A percentile compares a stretch with the other conserved stretches of the same genome.
phyloP scores from a whole-genome alignment of 179 eudicot species.

The Spergularia azorica region DNA sequence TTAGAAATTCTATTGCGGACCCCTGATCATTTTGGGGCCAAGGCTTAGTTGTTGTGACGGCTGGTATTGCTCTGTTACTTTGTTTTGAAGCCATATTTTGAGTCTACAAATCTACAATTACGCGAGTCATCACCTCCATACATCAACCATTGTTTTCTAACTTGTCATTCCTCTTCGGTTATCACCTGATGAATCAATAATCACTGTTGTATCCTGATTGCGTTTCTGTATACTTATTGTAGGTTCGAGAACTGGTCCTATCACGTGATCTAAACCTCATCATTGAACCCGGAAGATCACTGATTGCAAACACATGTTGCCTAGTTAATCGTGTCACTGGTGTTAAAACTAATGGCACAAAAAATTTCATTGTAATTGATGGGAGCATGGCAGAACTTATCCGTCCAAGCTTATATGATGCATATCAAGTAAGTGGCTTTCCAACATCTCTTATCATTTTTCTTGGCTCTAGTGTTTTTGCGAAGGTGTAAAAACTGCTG shows the following conservation, averaged over 20 bases:
- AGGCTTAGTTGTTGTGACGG: too few species aligned
- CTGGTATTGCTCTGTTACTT: too few species aligned
- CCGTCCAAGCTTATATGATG: conserved; percentile 95
- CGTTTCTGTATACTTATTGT: conserved; percentile 15
- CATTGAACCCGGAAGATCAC: conserved; percentile 94
- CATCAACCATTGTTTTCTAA: too few species aligned
- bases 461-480: background rate
- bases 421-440: conserved; percentile 73
- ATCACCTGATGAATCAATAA: too few species aligned
- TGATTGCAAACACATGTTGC: conserved; percentile 93
- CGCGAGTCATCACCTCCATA: too few species aligned
- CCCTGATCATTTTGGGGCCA: too few species aligned
- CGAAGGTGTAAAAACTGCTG: background rate
- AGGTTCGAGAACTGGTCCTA: conserved; percentile 86
- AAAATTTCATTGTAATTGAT: conserved; percentile 82
- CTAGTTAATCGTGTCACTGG: conserved; percentile 92
- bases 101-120: too few species aligned
- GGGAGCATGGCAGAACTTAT: conserved; percentile 99
- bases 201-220: background rate
- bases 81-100: too few species aligned
- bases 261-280: conserved; percentile 82
- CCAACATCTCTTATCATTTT: background rate
- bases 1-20: too few species aligned
- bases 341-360: conserved; percentile 94
- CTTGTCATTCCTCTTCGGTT: too few species aligned